Evolutionary conservation across 768 basidiomycete genomes (phyloP), one percentile per base, ranked within the genome.

Genomic region (Kwoniella newhampshirensis): DNA sequence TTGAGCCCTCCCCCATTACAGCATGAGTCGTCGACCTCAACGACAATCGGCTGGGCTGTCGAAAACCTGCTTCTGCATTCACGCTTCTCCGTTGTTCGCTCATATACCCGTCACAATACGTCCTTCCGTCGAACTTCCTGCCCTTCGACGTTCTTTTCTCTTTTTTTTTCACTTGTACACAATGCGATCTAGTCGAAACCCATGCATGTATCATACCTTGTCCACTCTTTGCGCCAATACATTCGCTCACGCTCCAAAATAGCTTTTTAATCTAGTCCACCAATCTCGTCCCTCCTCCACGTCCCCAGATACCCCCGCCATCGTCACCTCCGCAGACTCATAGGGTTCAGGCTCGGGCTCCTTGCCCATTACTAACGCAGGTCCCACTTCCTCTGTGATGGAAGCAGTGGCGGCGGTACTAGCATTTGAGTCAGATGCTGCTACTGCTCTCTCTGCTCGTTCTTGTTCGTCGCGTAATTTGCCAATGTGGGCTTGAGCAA

Each of bases 401-500:
- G 35, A 12, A 4, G 49, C 41, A 18, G 18, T 25, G 20, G 27
- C 39, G 12, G 39, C 25, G n/a, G 32, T 26, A n/a, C 26, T 18
- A 25, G 5, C 13, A 6, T 17, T 26, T 4, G 23, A 2, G 18
- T 49, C n/a, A 3, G 50, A n/a, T n/a, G 21, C 26, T 20, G 46
- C 23, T 3, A 35, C 28, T 15, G 21, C 26, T 12, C 23, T 36
- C 20, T 11, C 21, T 23, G 28, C 27, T 27, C 20, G 2, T n/a
- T 61, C 57, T 37, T 63, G 51, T 20, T 48, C 51, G 13, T 51
- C 54, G 37, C 56, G 43, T 36, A 66, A 35, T 42, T 53, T 42
- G 23, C 63, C 60, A 2, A 68, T 47, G 26, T 60, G 58, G 9
- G 53, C 66, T 63, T 64, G 66, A 3, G 53, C 57, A 17, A 59